phyloP scores from a whole-genome alignment of 2,329 filamentous ascomycete genomes.

The Neofusicoccum ribis region DNA sequence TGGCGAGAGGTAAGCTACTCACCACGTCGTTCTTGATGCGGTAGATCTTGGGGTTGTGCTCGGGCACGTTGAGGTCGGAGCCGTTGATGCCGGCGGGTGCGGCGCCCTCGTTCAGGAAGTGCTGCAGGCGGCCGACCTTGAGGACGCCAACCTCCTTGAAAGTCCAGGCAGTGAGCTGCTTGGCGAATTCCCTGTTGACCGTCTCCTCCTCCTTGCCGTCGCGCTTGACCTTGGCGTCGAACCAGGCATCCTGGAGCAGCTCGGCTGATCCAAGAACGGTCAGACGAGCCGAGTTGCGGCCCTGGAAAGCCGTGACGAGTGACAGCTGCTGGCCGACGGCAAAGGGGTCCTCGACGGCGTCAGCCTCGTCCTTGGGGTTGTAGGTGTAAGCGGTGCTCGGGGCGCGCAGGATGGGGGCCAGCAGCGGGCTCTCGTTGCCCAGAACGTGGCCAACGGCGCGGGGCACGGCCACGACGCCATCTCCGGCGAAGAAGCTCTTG shows the following conservation, averaged over 20 bases:
- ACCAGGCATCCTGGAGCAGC: slow-evolving; percentile 86
- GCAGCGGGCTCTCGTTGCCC: slow-evolving; percentile 70
- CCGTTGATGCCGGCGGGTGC: slow-evolving; percentile 37
- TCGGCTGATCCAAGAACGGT: slow-evolving; percentile 83
- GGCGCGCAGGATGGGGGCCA: slow-evolving; percentile 80
- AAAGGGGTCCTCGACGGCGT: slow-evolving; percentile 75
- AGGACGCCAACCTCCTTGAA: slow-evolving; percentile 93
- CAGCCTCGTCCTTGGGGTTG: slow-evolving; percentile 82
- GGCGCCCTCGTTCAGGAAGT: slow-evolving; percentile 61
- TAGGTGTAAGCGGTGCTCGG: slow-evolving; percentile 88
- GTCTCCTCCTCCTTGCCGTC: slow-evolving; percentile 62
- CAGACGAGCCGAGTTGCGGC: slow-evolving; percentile 88
- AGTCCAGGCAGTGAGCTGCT: slow-evolving; percentile 86
- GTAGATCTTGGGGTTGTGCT: slow-evolving; percentile 82
- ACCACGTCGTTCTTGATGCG: slow-evolving; percentile 96
- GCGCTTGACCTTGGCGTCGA: slow-evolving; percentile 72
- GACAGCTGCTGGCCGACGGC: slow-evolving; percentile 80
- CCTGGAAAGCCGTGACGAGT: slow-evolving; percentile 84
- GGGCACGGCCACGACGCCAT: slow-evolving; percentile 76
- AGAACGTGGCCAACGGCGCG: slow-evolving; percentile 78
- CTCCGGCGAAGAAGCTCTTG: slow-evolving; percentile 74
- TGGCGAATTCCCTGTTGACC: slow-evolving; percentile 81
- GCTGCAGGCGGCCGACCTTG: slow-evolving; percentile 78
- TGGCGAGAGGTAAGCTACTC: slow-evolving; percentile 49
- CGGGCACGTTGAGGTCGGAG: slow-evolving; percentile 39